phyloP scores from a whole-genome alignment of 2,329 filamentous ascomycete genomes.

The Leptoxyphium fumago region DNA sequence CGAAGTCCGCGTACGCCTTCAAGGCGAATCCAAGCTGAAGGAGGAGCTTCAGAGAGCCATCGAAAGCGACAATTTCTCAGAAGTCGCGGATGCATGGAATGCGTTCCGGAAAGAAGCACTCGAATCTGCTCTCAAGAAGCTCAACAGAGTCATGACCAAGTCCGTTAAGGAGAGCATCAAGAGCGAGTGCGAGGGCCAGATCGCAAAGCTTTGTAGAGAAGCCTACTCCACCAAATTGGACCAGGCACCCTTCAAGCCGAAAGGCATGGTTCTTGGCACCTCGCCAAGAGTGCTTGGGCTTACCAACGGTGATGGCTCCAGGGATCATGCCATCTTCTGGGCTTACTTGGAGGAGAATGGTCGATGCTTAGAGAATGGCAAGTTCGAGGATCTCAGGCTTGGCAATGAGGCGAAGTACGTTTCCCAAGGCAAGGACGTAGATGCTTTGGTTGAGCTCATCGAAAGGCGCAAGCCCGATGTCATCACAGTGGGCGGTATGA shows the following conservation, averaged over 20 bases:
- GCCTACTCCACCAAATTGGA: conserved; percentile 82
- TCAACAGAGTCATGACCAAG: conserved; percentile 73
- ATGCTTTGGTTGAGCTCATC: conserved; percentile 64
- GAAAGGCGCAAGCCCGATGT: conserved; percentile 75
- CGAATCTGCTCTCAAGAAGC: conserved; percentile 63
- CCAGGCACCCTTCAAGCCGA: conserved; percentile 90
- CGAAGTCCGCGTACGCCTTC: conserved; percentile 66
- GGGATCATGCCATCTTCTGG: conserved; percentile 74
- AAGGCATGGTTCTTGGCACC: conserved; percentile 79
- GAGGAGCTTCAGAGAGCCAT: conserved; percentile 69
- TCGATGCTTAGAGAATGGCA: conserved; percentile 75
- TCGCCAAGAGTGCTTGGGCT: conserved; percentile 74
- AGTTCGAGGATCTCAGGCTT: conserved; percentile 60
- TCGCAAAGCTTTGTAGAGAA: conserved; percentile 76
- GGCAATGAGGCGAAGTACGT: conserved; percentile 52
- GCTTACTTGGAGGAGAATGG: conserved; percentile 89
- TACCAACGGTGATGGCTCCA: conserved; percentile 70
- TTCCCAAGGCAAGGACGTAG: conserved; percentile 48
- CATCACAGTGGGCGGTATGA: conserved; percentile 76
- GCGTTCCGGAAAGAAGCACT: conserved; percentile 72
- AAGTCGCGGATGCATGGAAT: conserved; percentile 91
- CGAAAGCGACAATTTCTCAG: conserved; percentile 87
- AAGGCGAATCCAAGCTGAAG: conserved; percentile 61
- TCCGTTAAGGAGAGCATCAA: conserved; percentile 90
- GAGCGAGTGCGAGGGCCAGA: conserved; percentile 83